Base-by-base conservation (phyloP, 2,329 filamentous ascomycete species). In the Endothia cerciana region DNA sequence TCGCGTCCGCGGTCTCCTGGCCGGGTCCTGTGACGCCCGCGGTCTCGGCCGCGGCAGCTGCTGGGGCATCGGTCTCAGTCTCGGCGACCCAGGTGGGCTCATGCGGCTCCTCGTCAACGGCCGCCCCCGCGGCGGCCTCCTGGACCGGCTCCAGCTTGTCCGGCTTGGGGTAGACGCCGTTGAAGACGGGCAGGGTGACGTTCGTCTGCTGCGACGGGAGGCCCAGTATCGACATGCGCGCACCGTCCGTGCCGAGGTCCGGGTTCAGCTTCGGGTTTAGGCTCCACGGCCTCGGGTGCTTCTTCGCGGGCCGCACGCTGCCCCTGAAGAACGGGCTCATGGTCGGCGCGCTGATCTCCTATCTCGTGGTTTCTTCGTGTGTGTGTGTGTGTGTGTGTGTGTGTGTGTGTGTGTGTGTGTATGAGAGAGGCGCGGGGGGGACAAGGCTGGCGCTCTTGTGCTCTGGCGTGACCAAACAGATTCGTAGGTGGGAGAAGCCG, bases 251-350 rank as follows among this genome's bases (percentile, higher is more conserved):
- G 40, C 15, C 33, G 43, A 68, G 41, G 33, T 68, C 64, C 6
- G 66, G 66, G 30, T 68, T 68, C n/a, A 68, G 57, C 15, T 64
- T 61, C 11, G 66, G 66, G 28, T 68, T 68, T 56, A 64, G 43
- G 55, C 64, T 66, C 66, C 66, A 68, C 19, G 64, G 49, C 17
- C 66, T 51, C 8, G 61, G 64, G 40, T 68, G 64, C 28, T 65
- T 65, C 43, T 59, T 65, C 28, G 47, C 51, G 43, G 66, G 66
- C 51, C 66, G 41, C 30, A 68, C 66, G 30, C 57, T 51, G 45
- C 66, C 66, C 49, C 64, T 45, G 60, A 68, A 68, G 60, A 68
- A 68, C 25, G 66, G 66, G 59, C 66, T 68, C 66, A 68, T 68
- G 47, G 51, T 62, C 28, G 33, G 30, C 11, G 19, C 4, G 49